Conservation (phyloP, 306 rosid genomes). For the Cicer yamashitae region DNA sequence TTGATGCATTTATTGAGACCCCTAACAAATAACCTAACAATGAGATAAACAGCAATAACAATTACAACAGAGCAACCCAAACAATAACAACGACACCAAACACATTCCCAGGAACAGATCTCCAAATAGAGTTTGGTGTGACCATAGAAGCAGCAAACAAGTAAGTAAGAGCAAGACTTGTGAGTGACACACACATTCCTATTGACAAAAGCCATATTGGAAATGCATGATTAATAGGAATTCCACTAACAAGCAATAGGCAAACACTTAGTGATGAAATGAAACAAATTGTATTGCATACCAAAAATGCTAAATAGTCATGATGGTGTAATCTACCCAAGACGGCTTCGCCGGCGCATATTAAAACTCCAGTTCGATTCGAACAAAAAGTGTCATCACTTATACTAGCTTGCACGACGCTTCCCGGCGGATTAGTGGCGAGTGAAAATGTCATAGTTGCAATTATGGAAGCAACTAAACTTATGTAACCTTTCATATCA, state of each 20-base stretch:
- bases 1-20: neutral
- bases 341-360: slow-evolving; percentile 13
- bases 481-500: slow-evolving; percentile 2
- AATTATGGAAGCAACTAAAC: slow-evolving; percentile 27
- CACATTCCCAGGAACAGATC: too few relatives aligned
- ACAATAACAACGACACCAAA: neutral
- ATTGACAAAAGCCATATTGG: slow-evolving; percentile 14
- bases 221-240: neutral
- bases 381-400: rapidly evolving
- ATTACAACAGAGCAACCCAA: neutral
- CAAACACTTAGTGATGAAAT: neutral
- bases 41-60: neutral
- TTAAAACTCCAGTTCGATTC: rapidly evolving
- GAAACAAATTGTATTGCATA: slow-evolving; percentile 18
- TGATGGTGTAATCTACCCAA: neutral
- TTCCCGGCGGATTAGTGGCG: slow-evolving; percentile 28
- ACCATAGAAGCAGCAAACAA: neutral
- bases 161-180: neutral
- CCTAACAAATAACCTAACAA: neutral
- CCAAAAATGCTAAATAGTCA: neutral
- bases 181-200: neutral
- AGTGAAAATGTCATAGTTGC: slow-evolving; percentile 33
- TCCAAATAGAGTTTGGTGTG: neutral
- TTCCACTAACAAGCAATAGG: slow-evolving; percentile 39
- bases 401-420: neutral